These are phyloP conservation scores for Lepidium sativum DNA, from an alignment of 345 rosid genomes.

Conservation along the genomic window DNA sequence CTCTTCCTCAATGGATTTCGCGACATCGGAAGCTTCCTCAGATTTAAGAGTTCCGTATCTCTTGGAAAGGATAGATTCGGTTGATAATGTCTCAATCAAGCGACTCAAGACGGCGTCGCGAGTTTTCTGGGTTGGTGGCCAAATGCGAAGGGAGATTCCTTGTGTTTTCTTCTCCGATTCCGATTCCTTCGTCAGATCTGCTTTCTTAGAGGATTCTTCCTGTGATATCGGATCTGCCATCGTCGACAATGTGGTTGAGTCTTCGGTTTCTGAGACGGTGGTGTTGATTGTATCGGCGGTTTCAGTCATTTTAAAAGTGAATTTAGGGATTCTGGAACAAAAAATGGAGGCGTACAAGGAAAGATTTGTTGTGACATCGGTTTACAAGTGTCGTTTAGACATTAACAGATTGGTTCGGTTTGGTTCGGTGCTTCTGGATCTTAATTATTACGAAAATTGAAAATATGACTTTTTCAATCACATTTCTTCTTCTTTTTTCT, in stretches of 20 bases:
- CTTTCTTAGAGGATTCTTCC: background rate
- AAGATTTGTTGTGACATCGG: background rate
- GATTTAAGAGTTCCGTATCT: conserved; percentile 62
- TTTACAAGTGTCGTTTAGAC: background rate
- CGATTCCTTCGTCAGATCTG: conserved; percentile 16
- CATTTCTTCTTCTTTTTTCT: too few relatives aligned
- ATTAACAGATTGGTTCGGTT: background rate
- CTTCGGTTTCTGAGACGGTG: conserved; percentile 8
- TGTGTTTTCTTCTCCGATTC: conserved; percentile 15
- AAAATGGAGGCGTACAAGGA: background rate
- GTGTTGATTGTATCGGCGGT: conserved; percentile 18
- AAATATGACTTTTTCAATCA: too few relatives aligned
- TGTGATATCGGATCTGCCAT: background rate
- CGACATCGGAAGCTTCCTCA: conserved; percentile 52
- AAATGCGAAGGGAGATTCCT: conserved; percentile 51
- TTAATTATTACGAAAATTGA: too few relatives aligned
- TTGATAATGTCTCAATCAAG: conserved; percentile 67
- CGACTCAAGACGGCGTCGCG: conserved; percentile 73
- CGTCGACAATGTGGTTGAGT: background rate
- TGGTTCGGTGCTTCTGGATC: too few relatives aligned
- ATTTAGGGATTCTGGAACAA: background rate
- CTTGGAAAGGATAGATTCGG: conserved; percentile 76
- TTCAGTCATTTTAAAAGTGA: conserved; percentile 11
- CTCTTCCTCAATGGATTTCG: conserved; percentile 69
- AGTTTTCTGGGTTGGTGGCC: conserved; percentile 92